Conservation (phyloP, 2,329 filamentous ascomycete species). For the Arachnomyces sp. region DNA sequence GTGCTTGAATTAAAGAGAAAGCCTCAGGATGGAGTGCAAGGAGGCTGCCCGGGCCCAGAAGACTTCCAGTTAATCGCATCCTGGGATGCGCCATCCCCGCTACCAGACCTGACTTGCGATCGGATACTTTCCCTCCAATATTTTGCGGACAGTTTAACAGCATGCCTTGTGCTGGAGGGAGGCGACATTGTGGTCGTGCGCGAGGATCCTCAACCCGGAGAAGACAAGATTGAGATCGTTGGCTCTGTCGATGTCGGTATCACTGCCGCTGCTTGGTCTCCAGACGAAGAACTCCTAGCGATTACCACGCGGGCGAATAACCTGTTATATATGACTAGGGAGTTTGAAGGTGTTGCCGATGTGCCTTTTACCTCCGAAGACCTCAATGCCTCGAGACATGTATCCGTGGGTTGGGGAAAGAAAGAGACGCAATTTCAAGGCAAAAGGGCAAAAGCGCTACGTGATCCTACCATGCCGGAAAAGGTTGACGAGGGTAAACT, state of each 20-base stretch:
- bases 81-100: slow-evolving; percentile 81
- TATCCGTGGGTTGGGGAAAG: slow-evolving; percentile 97
- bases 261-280: slow-evolving; percentile 82
- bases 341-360: slow-evolving; percentile 77
- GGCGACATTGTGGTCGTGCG: slow-evolving; percentile 84
- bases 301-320: slow-evolving; percentile 74
- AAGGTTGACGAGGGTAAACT: slow-evolving; percentile 76
- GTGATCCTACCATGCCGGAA: slow-evolving; percentile 91
- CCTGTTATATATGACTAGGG: slow-evolving; percentile 84
- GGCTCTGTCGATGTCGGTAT: slow-evolving; percentile 92
- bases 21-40: slow-evolving; percentile 27
- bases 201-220: slow-evolving; percentile 58
- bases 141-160: slow-evolving; percentile 69
- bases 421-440: slow-evolving; percentile 97
- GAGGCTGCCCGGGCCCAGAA: slow-evolving; percentile 16
- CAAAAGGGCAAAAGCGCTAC: slow-evolving; percentile 73
- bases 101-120: slow-evolving; percentile 68
- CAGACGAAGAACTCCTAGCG: slow-evolving; percentile 83
- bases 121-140: slow-evolving; percentile 72
- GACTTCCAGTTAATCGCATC: slow-evolving; percentile 57
- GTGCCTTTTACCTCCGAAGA: slow-evolving; percentile 66
- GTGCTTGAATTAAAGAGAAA: slow-evolving; percentile 64
- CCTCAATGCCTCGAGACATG: slow-evolving; percentile 81
- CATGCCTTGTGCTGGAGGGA: slow-evolving; percentile 77
- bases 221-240: slow-evolving; percentile 86